Base-by-base conservation (phyloP, 2,329 filamentous ascomycete species). In the Ceratocystis eucalypticola region DNA sequence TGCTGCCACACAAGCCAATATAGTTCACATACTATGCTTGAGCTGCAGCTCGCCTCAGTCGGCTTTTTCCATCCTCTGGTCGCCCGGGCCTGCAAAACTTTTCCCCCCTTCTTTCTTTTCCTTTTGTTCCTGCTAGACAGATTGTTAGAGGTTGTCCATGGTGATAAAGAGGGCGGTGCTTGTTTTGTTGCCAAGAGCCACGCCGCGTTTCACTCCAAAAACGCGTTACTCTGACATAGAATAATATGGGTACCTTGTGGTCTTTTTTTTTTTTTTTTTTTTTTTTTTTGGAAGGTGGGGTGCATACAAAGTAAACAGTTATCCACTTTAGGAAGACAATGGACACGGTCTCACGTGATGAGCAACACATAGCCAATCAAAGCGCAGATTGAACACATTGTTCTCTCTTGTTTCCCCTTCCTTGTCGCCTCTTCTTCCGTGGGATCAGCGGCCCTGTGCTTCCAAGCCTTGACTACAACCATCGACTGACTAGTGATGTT, bases 11-110 rank as follows among this genome's bases (percentile, higher is more conserved):
- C 12, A 33, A 50, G 55, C 55, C 55, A 59, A 59, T 59, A 59
- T 59, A 41, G 37, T 59, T 17, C 15, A n/a, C 55, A 7, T 28
- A 12, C 22, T 59, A 59, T 59, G 25, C 55, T 59, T 59, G 55
- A 59, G 55, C 55, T 59, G 55, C 55, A 59, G 55, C 55, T 59
- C 25, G 55, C 55, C 55, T 59, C 37, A 41, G 37, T 41, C 28
- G 28, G 28, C 28, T n/a, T 59, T 30, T 59, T 6, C 10, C 55
- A 33, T 59, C 28, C 28, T 59, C 55, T 59, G 37, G 10, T 41
- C 12, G 55, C 25, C 28, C 25, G 7, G 55, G 22, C 28, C 28
- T 33, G 28, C 7, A 30, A 59, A 59, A 7, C 5, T 15, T 30
- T 30, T 2, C 5, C 25, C 3, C 3, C 1, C 20, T 30, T 28